These are phyloP conservation scores for Laguncularia racemosa DNA, from an alignment of 345 rosid species.

Conservation along the genomic window DNA sequence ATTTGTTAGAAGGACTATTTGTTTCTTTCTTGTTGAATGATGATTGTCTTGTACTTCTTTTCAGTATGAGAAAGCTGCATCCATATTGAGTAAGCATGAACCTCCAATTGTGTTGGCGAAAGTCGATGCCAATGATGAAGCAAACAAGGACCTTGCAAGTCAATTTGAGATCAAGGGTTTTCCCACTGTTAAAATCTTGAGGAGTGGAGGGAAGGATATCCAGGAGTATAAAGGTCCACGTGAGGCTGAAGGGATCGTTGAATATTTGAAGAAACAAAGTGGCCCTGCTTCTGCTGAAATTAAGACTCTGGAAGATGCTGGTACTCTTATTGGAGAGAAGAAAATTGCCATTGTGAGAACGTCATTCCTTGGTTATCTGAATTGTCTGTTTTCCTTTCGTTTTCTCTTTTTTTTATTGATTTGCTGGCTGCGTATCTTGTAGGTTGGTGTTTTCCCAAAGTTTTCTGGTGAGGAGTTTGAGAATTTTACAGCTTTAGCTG, in stretches of 20 bases:
- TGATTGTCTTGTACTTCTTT: not conserved
- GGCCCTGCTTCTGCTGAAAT: slow-evolving; percentile 90
- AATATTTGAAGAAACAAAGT: slow-evolving; percentile 75
- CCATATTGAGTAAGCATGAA: slow-evolving; percentile 52
- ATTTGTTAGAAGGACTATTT: not conserved
- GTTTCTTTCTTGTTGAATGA: not conserved
- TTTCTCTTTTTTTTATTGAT: not conserved
- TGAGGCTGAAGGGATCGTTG: slow-evolving; percentile 79
- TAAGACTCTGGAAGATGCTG: slow-evolving; percentile 55
- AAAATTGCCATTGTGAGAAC: slow-evolving; percentile 63
- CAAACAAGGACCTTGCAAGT: slow-evolving; percentile 49
- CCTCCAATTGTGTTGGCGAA: slow-evolving; percentile 73
- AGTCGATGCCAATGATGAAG: slow-evolving; percentile 78
- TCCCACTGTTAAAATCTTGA: slow-evolving; percentile 80
- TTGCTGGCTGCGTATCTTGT: slow-evolving; percentile 9
- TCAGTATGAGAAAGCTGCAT: slow-evolving; percentile 95
- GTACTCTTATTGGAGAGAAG: slow-evolving; percentile 48
- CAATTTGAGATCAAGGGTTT: slow-evolving; percentile 70
- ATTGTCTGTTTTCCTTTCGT: not conserved
- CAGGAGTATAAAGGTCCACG: slow-evolving; percentile 98
- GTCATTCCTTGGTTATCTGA: slow-evolving; percentile 2
- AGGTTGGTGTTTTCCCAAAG: slow-evolving; percentile 92
- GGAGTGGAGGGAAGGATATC: slow-evolving; percentile 67
- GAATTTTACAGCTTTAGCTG: slow-evolving; percentile 58
- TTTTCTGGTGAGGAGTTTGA: slow-evolving; percentile 85